Percentiles rank a stretch among this genome's conserved stretches.
Conservation (phyloP, 1,284 basidiomycete species). For the Apiotrichum brassicae region DNA sequence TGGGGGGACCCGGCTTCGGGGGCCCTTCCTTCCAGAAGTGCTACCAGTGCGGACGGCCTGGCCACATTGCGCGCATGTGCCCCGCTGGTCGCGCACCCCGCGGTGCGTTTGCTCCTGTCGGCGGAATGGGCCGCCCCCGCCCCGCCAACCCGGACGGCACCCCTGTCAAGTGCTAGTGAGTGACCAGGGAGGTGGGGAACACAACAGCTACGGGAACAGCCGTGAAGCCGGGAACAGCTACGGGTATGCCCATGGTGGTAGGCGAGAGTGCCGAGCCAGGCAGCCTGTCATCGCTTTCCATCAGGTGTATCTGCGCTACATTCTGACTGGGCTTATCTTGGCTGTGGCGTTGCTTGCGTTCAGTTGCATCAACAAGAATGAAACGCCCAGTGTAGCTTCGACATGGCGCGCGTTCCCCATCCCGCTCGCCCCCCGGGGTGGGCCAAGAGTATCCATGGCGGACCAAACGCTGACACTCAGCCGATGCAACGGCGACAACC, state of each 20-base stretch:
- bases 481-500: conserved; percentile 46
- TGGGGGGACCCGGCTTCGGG: conserved; percentile 46
- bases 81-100: conserved; percentile 8
- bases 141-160: conserved; percentile 36
- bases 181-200: background rate
- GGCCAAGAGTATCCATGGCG: background rate
- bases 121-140: conserved; percentile 13
- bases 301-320: no score
- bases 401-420: background rate
- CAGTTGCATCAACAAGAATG: no score
- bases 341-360: no score
- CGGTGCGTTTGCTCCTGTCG: conserved; percentile 13
- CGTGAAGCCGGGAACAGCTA: background rate
- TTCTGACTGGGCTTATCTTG: no score
- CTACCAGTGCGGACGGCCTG: conserved; percentile 51
- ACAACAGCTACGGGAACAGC: background rate
- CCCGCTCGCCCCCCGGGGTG: no score
- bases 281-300: no score
- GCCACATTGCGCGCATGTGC: conserved; percentile 41
- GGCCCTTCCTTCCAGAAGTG: conserved; percentile 58
- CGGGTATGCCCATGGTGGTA: no score
- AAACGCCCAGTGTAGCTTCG: no score
- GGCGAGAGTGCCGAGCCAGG: no score
- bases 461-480: conserved; percentile 16
- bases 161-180: conserved; percentile 47